phyloP scores from a whole-genome alignment of 768 basidiomycete genomes.

The Sarcodon aspratus region DNA sequence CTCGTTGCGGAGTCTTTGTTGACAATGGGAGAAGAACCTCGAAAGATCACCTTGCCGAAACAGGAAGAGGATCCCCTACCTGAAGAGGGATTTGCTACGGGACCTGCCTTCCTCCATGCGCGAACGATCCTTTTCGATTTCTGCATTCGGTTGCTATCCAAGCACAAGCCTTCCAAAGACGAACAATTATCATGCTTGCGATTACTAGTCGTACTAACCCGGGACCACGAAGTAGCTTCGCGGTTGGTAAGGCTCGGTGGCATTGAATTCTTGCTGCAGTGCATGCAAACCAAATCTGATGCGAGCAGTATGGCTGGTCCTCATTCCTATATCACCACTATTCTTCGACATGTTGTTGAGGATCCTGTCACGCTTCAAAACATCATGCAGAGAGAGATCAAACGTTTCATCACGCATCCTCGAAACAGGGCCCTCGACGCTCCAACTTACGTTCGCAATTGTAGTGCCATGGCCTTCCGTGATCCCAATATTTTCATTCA shows the following conservation, averaged over 20 bases:
- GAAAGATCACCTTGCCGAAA: conserved; percentile 50
- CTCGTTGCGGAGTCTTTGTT: conserved; percentile 81
- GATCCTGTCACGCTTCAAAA: conserved; percentile 49
- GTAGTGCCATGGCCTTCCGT: conserved; percentile 71
- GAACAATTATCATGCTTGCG: conserved; percentile 76
- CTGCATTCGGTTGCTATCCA: conserved; percentile 57
- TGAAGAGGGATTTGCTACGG: conserved; percentile 38
- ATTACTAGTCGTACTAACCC: conserved; percentile 75
- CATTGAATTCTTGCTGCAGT: conserved; percentile 49
- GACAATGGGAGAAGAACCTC: conserved; percentile 63
- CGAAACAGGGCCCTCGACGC: conserved; percentile 63
- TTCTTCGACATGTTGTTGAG: conserved; percentile 89
- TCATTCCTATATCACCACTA: conserved; percentile 76
- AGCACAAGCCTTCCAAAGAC: conserved; percentile 59
- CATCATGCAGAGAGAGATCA: conserved; percentile 78
- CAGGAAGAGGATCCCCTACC: conserved; percentile 50
- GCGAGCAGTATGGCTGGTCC: conserved; percentile 41
- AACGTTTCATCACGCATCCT: conserved; percentile 66
- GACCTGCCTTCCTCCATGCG: conserved; percentile 51
- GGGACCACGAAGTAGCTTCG: conserved; percentile 51
- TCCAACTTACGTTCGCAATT: conserved; percentile 60
- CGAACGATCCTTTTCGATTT: conserved; percentile 64
- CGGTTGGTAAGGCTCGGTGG: conserved; percentile 64
- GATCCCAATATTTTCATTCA: conserved; percentile 70
- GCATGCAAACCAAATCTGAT: conserved; percentile 46